Base-by-base conservation (phyloP, 352 stramenopile genomes). In the Phytophthora aleatoria region DNA sequence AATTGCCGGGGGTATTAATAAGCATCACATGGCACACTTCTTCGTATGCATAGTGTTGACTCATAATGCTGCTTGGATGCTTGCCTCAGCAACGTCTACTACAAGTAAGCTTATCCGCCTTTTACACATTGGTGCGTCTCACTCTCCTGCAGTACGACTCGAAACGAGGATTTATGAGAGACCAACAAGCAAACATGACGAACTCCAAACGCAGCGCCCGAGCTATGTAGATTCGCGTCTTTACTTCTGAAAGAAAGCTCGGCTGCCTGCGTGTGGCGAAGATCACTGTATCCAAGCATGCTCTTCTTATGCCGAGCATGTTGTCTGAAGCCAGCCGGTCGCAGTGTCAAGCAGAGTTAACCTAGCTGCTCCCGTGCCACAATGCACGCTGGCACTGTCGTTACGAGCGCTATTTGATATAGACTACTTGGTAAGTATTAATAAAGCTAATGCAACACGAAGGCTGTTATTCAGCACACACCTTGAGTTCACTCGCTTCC, bases 231-330 rank as follows among this genome's bases (percentile, higher is more conserved):
- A 33, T 33, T 7, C 35, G 35, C 35, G 11, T 41, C 43, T 50
- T 27, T 36, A 39, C 28, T 24, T 28, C 12, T 35, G 7, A 15
- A 28, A 30, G 47, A 13, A 52, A 36, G 44, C 20, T 16, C 26
- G 39, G 5, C n/a, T 50, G 1, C 42, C 27, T 7, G n/a, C 24
- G 50, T 55, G 49, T 55, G 49, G 49, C 26, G 49, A 44, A 20
- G 35, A 31, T 47, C 50, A 36, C 38, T 9, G 20, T 31, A n/a
- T 7, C 28, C 28, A 33, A 33, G 28, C 28, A 33, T 7, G 7
- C 28, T 3, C 28, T 30, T 48, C 55, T 55, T 48, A 54, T 62
- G 42, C 52, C 54, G 53, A 61, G 39, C 28, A 54, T 31, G n/a
- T 9, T 48, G 26, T 3, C 8, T 27, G 16, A 6, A 50, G 30